These are phyloP conservation scores for Didymella keratinophila DNA, from an alignment of 2,329 filamentous ascomycete genomes.

Conservation along the genomic window DNA sequence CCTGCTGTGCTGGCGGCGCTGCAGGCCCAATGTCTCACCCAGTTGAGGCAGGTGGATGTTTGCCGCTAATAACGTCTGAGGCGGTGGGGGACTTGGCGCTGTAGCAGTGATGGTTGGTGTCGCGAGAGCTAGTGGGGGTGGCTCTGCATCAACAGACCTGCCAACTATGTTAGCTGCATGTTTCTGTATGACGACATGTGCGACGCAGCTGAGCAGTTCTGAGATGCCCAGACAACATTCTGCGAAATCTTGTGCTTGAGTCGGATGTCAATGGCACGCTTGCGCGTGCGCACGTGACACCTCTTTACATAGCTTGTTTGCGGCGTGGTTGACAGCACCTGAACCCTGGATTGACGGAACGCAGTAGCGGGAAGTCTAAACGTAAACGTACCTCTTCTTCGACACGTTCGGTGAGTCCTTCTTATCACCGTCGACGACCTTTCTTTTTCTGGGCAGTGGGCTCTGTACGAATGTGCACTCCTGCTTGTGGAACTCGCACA, in stretches of 20 bases:
- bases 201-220: neutral
- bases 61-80: conserved; percentile 39
- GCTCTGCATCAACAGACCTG: conserved; percentile 51
- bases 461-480: conserved; percentile 81
- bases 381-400: conserved; percentile 74
- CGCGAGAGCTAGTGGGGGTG: conserved; percentile 50
- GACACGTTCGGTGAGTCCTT: conserved; percentile 63
- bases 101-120: conserved; percentile 52
- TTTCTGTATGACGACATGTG: conserved; percentile 12
- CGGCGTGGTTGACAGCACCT: conserved; percentile 21
- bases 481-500: conserved; percentile 79
- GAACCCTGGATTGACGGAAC: conserved; percentile 17
- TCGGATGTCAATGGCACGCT: conserved; percentile 2
- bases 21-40: conserved; percentile 70
- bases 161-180: conserved; percentile 37
- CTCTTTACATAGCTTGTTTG: conserved; percentile 11
- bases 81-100: conserved; percentile 48
- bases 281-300: conserved; percentile 37
- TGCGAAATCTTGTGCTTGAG: neutral
- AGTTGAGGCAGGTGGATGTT: conserved; percentile 48
- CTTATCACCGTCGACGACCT: conserved; percentile 70
- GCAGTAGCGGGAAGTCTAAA: conserved; percentile 38
- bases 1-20: conserved; percentile 79
- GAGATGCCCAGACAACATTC: neutral
- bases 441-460: conserved; percentile 80